Evolutionary conservation across 495 filamentous ascomycete species (phyloP).

Genomic region (Neurospora sp.): DNA sequence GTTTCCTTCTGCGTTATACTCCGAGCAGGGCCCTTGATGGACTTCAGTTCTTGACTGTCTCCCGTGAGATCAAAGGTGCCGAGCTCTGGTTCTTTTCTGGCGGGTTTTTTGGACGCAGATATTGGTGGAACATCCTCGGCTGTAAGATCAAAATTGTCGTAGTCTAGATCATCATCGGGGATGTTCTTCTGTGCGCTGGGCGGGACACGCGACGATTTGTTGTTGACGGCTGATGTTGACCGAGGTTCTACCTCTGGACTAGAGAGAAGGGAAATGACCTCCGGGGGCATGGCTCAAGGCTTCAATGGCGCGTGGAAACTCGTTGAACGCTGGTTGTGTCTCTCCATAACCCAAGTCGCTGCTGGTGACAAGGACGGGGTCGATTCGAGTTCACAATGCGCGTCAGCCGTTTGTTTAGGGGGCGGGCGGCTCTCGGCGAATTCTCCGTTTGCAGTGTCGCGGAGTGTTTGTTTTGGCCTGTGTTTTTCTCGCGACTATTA

Average conservation of each 20-base stretch:
- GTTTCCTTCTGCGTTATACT: not conserved
- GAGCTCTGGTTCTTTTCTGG: not conserved
- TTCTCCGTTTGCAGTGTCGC: not conserved
- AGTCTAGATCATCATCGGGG: not conserved
- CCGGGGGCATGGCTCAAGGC: constrained; percentile 22
- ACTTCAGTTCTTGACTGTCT: not conserved
- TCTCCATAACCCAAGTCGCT: not conserved
- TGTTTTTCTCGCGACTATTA: not conserved
- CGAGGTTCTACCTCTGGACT: constrained; percentile 6
- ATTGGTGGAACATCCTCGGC: not conserved
- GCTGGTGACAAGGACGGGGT: not conserved
- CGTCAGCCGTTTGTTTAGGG: not conserved
- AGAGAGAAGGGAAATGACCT: constrained; percentile 32
- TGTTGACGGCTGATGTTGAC: not conserved
- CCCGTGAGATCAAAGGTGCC: not conserved
- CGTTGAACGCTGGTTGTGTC: not conserved
- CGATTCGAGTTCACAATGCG: not conserved
- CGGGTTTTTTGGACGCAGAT: not conserved
- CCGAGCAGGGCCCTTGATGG: not conserved
- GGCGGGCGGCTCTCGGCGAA: not conserved
- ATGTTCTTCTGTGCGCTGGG: not conserved
- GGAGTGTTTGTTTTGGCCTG: not conserved
- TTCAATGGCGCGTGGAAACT: not conserved
- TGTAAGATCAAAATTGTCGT: not conserved
- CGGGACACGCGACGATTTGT: not conserved